Evolutionary conservation across 2,329 filamentous ascomycete species (phyloP).

Genomic region (Botryotinia calthae): DNA sequence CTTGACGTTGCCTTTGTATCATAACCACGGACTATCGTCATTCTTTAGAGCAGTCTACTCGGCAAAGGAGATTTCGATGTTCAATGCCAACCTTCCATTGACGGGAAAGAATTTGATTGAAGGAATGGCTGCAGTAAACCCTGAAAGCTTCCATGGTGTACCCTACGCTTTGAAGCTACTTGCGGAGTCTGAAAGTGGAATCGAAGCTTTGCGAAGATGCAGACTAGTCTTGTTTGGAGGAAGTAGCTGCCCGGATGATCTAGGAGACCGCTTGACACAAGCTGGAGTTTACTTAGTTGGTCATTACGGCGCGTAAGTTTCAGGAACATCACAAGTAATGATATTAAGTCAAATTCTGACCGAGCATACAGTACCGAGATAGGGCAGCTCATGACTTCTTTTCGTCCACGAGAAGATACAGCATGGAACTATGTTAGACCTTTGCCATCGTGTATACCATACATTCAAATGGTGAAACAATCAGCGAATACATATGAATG

Average conservation of each 20-base stretch:
- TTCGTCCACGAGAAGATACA: slow-evolving; percentile 49
- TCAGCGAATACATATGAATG: slow-evolving; percentile 23
- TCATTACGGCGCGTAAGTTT: slow-evolving; percentile 54
- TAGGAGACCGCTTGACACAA: slow-evolving; percentile 53
- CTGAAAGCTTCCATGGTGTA: slow-evolving; percentile 58
- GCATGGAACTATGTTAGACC: slow-evolving; percentile 60
- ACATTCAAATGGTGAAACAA: slow-evolving; percentile 23
- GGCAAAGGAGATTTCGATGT: slow-evolving; percentile 50
- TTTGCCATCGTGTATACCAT: slow-evolving; percentile 19
- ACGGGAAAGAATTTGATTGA: slow-evolving; percentile 49
- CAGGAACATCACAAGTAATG: too few species aligned
- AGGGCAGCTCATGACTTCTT: slow-evolving; percentile 60
- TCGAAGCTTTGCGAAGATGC: slow-evolving; percentile 45
- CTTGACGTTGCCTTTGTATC: slow-evolving; percentile 56
- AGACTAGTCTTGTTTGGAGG: slow-evolving; percentile 58
- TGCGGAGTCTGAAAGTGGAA: slow-evolving; percentile 55
- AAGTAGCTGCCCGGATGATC: slow-evolving; percentile 56
- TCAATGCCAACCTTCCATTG: slow-evolving; percentile 54
- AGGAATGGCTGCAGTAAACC: slow-evolving; percentile 44
- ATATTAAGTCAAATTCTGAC: background rate
- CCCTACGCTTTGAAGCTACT: slow-evolving; percentile 64
- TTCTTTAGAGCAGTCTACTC: slow-evolving; percentile 53
- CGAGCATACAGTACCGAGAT: slow-evolving; percentile 49
- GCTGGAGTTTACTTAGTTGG: slow-evolving; percentile 54
- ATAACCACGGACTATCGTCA: slow-evolving; percentile 57